phyloP scores from a whole-genome alignment of 2,329 filamentous ascomycete species.

The Penicillium paneum region DNA sequence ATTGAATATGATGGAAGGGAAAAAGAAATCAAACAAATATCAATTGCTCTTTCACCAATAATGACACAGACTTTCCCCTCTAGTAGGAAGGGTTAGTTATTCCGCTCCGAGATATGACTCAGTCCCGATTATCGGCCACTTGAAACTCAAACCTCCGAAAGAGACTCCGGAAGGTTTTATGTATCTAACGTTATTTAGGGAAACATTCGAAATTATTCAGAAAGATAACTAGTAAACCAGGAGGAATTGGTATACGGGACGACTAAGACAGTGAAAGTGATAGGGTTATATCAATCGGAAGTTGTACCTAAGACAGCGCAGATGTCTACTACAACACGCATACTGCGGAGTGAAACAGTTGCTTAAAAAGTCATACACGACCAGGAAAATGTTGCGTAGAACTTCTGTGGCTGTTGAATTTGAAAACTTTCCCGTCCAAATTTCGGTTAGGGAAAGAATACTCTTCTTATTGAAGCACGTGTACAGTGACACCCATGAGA shows the following conservation, averaged over 20 bases:
- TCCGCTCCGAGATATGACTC: conserved; percentile 32
- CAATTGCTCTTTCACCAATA: conserved; percentile 16
- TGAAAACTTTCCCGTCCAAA: background rate
- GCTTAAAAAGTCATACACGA: too few species aligned
- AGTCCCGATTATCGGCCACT: conserved; percentile 20
- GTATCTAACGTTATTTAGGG: too few species aligned
- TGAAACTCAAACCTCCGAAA: background rate
- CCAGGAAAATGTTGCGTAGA: background rate
- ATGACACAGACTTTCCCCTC: conserved; percentile 30
- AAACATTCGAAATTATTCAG: too few species aligned
- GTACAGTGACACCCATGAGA: background rate
- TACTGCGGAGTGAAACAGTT: background rate
- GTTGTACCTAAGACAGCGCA: background rate
- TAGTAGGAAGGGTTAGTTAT: conserved; percentile 29
- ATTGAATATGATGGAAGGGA: background rate
- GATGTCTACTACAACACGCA: background rate
- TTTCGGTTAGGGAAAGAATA: background rate
- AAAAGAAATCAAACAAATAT: conserved; percentile 13
- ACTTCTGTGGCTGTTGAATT: background rate
- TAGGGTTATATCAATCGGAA: background rate
- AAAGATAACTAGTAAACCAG: background rate
- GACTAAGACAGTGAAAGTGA: background rate
- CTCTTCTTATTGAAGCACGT: background rate
- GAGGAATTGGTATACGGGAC: too few species aligned
- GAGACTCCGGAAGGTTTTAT: background rate